Base-by-base conservation (phyloP, 345 rosid genomes). In the Brassica carinata region DNA sequence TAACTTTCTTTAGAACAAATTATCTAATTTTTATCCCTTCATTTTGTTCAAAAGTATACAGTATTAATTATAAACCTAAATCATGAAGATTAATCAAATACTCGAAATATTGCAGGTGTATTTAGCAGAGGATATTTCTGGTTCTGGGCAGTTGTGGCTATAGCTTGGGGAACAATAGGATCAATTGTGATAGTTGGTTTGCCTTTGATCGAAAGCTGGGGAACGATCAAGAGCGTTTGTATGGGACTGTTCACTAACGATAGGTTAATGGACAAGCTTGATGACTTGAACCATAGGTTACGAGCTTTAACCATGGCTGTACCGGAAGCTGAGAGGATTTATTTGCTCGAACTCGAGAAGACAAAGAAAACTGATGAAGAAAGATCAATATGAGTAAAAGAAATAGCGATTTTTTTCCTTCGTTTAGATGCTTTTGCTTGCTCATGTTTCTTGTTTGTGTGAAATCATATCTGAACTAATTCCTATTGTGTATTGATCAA, bases 141-240 rank as follows among this genome's bases (percentile, higher is more conserved):
- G 74, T 94, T 94, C 73, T 94, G 98, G 98, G 91, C 95, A 2
- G 89, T 88, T 4, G 85, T 94, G 57, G 89, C 97, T 1, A 81
- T 94, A 45, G 95, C 91, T 2, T 94, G 98, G 98, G 98, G 97
- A 26, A 90, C 95, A 14, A 55, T 92, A 30, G 97, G 97, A 72
- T 94, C 97, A 0, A 74, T 71, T 0, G 89, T 88, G 40, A 91
- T 94, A 1, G 85, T 94, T 17, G 92, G 86, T 3, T 71, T 94
- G 59, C 98, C 98, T 2, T 40, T 90, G 76, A 14, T 86, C 5
- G 98, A 94, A 77, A 94, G 98, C 73, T 90, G 98, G 98, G 86
- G 84, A 51, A 89, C 94, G 9, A 89, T 92, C 76, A 80, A 57
- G 73, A 85, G 74, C 4, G 91, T 92, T 19, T 85, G 82, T 27